phyloP scores from a whole-genome alignment of 2,329 filamentous ascomycete species.

The Didymella sp. region DNA sequence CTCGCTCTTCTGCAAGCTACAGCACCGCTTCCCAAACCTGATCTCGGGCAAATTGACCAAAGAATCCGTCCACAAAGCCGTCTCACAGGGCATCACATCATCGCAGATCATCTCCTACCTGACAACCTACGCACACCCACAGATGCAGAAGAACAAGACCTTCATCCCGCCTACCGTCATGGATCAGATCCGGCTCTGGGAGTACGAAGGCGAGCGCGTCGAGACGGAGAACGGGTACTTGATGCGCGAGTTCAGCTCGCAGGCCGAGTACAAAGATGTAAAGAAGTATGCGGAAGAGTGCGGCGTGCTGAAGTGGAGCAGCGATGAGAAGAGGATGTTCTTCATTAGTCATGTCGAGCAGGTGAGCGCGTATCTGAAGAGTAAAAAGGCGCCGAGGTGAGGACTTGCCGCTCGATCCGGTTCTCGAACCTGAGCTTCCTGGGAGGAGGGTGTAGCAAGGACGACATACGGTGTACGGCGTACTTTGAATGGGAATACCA shows the following conservation, averaged over 20 bases:
- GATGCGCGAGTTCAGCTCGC: conserved; percentile 83
- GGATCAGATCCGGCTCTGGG: conserved; percentile 97
- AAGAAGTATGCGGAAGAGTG: conserved; percentile 84
- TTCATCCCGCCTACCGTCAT: conserved; percentile 93
- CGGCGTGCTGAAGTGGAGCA: conserved; percentile 88
- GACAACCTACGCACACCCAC: conserved; percentile 88
- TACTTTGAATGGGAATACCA: neutral
- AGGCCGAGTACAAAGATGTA: conserved; percentile 73
- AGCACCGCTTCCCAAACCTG: conserved; percentile 92
- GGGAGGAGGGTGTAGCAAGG: neutral
- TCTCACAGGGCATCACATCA: conserved; percentile 88
- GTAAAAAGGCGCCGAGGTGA: conserved; percentile 33
- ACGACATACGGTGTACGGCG: neutral
- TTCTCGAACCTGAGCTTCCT: neutral
- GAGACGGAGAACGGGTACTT: conserved; percentile 82
- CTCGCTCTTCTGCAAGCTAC: conserved; percentile 84
- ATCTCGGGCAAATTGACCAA: conserved; percentile 91
- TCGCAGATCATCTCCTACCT: conserved; percentile 96
- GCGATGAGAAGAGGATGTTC: conserved; percentile 79
- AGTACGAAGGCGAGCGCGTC: conserved; percentile 95
- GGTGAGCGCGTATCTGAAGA: conserved; percentile 79
- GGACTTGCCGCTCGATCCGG: neutral
- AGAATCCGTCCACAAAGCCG: conserved; percentile 84
- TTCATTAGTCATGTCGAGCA: conserved; percentile 93
- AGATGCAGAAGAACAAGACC: conserved; percentile 80